Conservation (phyloP, 805 yeast species). For the Starmerella floris region DNA sequence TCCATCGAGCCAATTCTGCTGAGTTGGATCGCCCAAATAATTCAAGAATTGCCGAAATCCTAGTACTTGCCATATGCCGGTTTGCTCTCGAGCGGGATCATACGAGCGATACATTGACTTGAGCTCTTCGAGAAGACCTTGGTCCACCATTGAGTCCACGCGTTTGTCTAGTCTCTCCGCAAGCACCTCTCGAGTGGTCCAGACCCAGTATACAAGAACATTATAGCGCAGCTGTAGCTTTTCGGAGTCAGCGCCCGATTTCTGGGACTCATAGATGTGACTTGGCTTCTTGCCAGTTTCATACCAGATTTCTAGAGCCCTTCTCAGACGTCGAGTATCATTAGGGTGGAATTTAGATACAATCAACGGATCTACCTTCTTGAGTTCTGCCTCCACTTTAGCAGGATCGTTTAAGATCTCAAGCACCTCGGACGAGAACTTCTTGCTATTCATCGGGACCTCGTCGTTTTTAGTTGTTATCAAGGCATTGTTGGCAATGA, state of each 20-base stretch:
- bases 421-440: slow-evolving; percentile 4
- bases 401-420: slow-evolving; percentile 11
- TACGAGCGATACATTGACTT: slow-evolving; percentile 36
- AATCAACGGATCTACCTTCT: slow-evolving; percentile 51
- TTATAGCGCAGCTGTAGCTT: slow-evolving; percentile 20
- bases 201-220: slow-evolving; percentile 65
- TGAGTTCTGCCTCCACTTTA: slow-evolving; percentile 35
- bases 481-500: slow-evolving; percentile 58
- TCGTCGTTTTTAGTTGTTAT: slow-evolving; percentile 25
- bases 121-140: slow-evolving; percentile 62
- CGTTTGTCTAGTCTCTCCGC: slow-evolving; percentile 56
- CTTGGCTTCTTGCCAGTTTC: slow-evolving; percentile 57
- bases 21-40: slow-evolving; percentile 8
- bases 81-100: slow-evolving; percentile 15
- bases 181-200: slow-evolving; percentile 45
- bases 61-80: slow-evolving; percentile 88
- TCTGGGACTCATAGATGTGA: slow-evolving; percentile 53
- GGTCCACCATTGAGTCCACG: slow-evolving; percentile 68
- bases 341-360: slow-evolving; percentile 83
- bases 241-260: slow-evolving; percentile 35
- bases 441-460: not conserved
- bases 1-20: slow-evolving; percentile 8
- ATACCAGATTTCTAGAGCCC: slow-evolving; percentile 71
- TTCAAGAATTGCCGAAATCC: slow-evolving; percentile 51
- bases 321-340: slow-evolving; percentile 60